Conservation (phyloP, 805 yeast genomes). For the Nakazawaea molendinolei region DNA sequence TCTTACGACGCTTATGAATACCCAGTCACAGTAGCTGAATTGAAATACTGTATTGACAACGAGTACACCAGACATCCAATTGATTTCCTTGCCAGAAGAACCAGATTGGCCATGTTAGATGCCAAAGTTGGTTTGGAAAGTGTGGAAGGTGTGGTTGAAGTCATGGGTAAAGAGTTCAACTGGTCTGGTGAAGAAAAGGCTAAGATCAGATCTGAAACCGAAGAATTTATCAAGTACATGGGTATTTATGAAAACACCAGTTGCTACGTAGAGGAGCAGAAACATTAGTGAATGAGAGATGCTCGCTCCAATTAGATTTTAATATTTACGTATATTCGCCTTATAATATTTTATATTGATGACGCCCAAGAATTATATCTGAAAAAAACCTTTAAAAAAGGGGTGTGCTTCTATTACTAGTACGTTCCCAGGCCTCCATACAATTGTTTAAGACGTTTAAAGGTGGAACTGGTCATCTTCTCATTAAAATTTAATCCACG, state of each 20-base stretch:
- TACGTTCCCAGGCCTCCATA: constrained; percentile 27
- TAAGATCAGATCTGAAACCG: constrained; percentile 44
- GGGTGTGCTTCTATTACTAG: too few species aligned
- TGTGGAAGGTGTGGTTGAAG: constrained; percentile 77
- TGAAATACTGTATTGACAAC: constrained; percentile 70
- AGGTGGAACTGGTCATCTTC: constrained; percentile 37
- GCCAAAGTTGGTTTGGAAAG: constrained; percentile 76
- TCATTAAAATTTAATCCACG: constrained; percentile 34
- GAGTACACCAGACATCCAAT: constrained; percentile 86
- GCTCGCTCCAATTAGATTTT: neutral
- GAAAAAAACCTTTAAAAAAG: too few species aligned
- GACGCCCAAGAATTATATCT: too few species aligned
- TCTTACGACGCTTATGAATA: constrained; percentile 52
- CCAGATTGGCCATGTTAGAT: constrained; percentile 87
- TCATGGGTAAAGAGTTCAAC: constrained; percentile 72
- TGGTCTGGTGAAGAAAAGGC: constrained; percentile 64
- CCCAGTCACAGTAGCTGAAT: constrained; percentile 89
- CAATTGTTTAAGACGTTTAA: constrained; percentile 32
- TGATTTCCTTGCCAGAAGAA: constrained; percentile 89
- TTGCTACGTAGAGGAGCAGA: constrained; percentile 13
- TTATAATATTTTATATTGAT: too few species aligned
- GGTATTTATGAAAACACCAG: constrained; percentile 28
- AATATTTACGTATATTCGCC: too few species aligned
- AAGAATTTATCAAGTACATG: constrained; percentile 55
- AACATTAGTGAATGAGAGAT: constrained; percentile 4